A percentile compares a stretch with the other conserved stretches of the same genome.
Evolutionary conservation across 1,284 basidiomycete genomes (phyloP).

Genomic region (Melampsora americana): DNA sequence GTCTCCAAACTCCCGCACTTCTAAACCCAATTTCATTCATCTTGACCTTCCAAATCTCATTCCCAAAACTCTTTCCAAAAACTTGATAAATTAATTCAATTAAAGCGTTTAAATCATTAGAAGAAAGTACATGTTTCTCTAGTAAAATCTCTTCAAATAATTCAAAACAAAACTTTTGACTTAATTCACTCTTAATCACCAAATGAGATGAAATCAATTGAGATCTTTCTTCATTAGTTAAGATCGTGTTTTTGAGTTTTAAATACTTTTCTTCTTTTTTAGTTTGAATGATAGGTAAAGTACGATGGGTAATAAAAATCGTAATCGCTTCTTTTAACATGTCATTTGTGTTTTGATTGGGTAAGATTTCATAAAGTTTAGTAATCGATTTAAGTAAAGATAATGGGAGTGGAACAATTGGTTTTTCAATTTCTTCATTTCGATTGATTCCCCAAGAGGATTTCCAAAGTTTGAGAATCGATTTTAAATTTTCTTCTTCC

Average conservation of each 20-base stretch:
- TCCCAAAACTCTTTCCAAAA: background rate
- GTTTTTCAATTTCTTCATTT: background rate
- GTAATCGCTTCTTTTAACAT: conserved; percentile 35
- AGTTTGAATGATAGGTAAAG: background rate
- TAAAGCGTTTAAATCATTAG: conserved; percentile 19
- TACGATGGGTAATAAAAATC: conserved; percentile 28
- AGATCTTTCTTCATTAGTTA: conserved; percentile 20
- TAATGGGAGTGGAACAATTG: conserved; percentile 6
- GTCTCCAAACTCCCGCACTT: too few species aligned
- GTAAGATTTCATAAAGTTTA: conserved; percentile 4
- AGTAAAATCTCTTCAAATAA: conserved; percentile 6
- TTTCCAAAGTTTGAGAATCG: conserved; percentile 20
- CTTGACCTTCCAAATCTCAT: too few species aligned
- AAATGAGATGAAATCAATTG: conserved; percentile 26
- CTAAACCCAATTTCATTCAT: too few species aligned
- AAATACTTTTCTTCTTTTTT: conserved; percentile 7
- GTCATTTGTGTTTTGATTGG: conserved; percentile 3
- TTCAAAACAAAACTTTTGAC: conserved; percentile 16
- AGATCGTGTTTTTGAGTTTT: background rate
- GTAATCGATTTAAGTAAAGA: conserved; percentile 19
- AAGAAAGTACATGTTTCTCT: background rate
- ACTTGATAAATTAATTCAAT: conserved; percentile 10
- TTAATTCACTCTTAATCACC: conserved; percentile 11
- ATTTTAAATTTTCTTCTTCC: background rate
- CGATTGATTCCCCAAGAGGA: conserved; percentile 25